These are phyloP conservation scores for Hypoxylon sp. DNA, from an alignment of 2,329 filamentous ascomycete species.

Conservation along the genomic window DNA sequence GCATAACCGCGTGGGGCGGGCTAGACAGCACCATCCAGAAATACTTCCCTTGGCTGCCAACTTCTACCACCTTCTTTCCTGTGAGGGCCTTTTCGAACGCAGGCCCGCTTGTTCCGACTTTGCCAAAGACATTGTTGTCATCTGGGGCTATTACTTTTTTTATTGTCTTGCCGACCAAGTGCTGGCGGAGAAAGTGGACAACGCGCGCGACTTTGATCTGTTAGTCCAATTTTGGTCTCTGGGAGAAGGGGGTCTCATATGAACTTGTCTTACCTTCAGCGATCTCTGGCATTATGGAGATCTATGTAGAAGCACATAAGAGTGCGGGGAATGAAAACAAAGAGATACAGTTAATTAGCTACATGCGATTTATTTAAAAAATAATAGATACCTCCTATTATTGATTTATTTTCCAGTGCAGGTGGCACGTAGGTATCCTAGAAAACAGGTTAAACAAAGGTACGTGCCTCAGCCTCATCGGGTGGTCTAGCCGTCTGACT, in stretches of 20 bases:
- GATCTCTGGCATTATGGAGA: conserved; percentile 49
- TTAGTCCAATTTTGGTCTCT: conserved; percentile 18
- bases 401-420: background rate
- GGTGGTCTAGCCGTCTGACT: conserved; percentile 30
- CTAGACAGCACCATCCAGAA: conserved; percentile 87
- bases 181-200: conserved; percentile 85
- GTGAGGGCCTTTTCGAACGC: conserved; percentile 81
- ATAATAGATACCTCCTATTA: background rate
- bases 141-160: conserved; percentile 78
- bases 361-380: background rate
- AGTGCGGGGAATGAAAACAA: conserved; percentile 2
- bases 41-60: conserved; percentile 94
- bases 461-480: conserved; percentile 20
- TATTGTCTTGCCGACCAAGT: conserved; percentile 88
- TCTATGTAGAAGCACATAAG: conserved; percentile 1
- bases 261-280: conserved; percentile 47
- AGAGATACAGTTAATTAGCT: conserved; percentile 3
- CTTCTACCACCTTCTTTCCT: conserved; percentile 78
- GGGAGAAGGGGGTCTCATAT: conserved; percentile 10
- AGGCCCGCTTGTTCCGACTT: conserved; percentile 83
- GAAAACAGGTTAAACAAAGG: conserved; percentile 8
- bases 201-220: conserved; percentile 78
- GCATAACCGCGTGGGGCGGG: conserved; percentile 89
- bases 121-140: conserved; percentile 90
- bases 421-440: conserved; percentile 1